Evolutionary conservation across 1,139 yeast species (phyloP).

Genomic region (Candida albicans): DNA sequence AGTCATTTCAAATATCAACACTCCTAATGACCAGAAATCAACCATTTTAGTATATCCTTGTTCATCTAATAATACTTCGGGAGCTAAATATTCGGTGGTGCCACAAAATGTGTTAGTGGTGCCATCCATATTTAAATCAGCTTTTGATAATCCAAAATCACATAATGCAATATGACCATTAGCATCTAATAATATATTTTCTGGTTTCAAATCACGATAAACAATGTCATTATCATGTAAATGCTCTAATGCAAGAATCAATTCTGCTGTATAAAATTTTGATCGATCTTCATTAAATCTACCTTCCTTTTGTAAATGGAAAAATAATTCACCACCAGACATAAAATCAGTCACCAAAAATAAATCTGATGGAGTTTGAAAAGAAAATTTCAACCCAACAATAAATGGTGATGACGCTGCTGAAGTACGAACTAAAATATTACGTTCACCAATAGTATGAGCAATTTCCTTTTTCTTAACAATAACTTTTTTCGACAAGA

Average conservation of each 20-base stretch:
- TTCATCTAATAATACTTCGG: constrained; percentile 79
- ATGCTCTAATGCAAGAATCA: constrained; percentile 87
- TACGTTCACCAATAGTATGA: constrained; percentile 95
- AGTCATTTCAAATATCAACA: constrained; percentile 82
- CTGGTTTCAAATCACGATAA: constrained; percentile 93
- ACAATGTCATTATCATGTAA: constrained; percentile 91
- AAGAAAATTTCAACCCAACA: constrained; percentile 91
- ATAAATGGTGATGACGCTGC: constrained; percentile 86
- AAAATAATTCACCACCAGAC: constrained; percentile 97
- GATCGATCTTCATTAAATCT: constrained; percentile 91
- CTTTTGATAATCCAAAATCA: constrained; percentile 95
- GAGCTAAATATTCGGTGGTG: constrained; percentile 88
- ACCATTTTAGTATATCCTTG: constrained; percentile 85
- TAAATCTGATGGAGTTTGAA: constrained; percentile 90
- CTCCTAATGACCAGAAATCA: constrained; percentile 85
- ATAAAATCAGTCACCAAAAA: constrained; percentile 94
- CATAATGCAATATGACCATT: constrained; percentile 96
- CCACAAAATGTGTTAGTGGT: constrained; percentile 98
- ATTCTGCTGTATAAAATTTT: constrained; percentile 92
- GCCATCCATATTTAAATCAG: constrained; percentile 82
- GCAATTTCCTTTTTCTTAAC: constrained; percentile 97
- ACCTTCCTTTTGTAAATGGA: constrained; percentile 97
- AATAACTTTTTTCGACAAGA: constrained; percentile 87
- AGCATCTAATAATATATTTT: constrained; percentile 88
- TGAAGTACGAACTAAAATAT: constrained; percentile 84